These are phyloP conservation scores for Sapria himalayana DNA, from an alignment of 345 rosid genomes.

Conservation along the genomic window DNA sequence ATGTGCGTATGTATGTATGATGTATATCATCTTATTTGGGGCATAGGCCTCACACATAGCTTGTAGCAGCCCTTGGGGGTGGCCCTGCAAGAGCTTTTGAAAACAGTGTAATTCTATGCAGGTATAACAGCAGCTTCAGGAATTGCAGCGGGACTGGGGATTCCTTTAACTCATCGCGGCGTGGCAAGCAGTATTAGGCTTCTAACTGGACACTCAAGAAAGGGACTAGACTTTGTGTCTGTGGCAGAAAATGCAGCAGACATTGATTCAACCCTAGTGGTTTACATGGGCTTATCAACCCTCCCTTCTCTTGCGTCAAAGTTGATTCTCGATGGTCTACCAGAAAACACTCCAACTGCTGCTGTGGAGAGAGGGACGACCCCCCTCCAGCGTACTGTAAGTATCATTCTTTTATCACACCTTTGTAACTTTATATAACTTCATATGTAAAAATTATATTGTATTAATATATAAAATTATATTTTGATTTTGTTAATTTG, in stretches of 20 bases:
- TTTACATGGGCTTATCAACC: constrained; percentile 90
- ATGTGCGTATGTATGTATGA: no score
- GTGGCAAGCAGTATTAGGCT: constrained; percentile 75
- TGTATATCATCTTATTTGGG: no score
- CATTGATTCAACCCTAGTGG: constrained; percentile 75
- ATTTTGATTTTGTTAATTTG: no score
- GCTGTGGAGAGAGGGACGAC: constrained; percentile 89
- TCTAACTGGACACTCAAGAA: constrained; percentile 81
- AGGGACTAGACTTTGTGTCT: constrained; percentile 74
- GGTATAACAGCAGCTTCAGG: constrained; percentile 98
- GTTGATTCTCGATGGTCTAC: constrained; percentile 74
- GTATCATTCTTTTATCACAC: no score
- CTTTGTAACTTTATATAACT: no score
- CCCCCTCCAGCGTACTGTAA: constrained; percentile 56
- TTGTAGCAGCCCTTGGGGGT: no score
- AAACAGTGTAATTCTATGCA: no score
- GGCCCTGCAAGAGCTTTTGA: no score
- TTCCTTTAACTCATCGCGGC: constrained; percentile 88
- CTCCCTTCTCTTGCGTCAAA: constrained; percentile 67
- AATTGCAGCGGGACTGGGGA: constrained; percentile 82
- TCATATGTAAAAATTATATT: no score
- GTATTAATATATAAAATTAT: no score
- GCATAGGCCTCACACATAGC: no score
- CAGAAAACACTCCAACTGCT: constrained; percentile 61
- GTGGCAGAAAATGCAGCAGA: constrained; percentile 88